These are phyloP conservation scores for Fragaria iinumae DNA, from an alignment of 306 rosid genomes.

Conservation along the genomic window DNA sequence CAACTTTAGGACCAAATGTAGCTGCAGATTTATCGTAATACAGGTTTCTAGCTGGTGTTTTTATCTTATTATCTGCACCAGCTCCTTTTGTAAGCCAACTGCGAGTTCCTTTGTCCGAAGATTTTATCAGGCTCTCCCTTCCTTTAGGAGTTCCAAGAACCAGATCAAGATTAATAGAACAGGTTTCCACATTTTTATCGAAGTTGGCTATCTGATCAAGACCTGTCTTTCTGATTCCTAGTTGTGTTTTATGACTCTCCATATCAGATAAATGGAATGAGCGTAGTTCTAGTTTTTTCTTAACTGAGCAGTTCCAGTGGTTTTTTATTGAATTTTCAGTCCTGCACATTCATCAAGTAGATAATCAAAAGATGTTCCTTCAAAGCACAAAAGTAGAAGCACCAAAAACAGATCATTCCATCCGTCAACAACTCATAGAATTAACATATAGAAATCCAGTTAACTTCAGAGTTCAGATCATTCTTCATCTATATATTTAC, in stretches of 20 bases:
- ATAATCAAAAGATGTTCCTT: neutral
- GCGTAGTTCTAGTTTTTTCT: constrained; percentile 24
- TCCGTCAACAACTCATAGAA: too few species aligned
- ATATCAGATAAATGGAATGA: neutral
- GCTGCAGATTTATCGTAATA: neutral
- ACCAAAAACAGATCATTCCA: too few species aligned
- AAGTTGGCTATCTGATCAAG: constrained; percentile 1
- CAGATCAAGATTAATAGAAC: constrained; percentile 24
- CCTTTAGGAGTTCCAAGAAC: constrained; percentile 1
- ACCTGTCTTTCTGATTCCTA: neutral
- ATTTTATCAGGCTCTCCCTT: constrained; percentile 1
- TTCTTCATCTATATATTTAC: neutral
- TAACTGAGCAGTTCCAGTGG: constrained; percentile 42
- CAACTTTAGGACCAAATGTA: neutral
- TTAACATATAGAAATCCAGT: too few species aligned
- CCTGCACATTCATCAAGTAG: constrained; percentile 24
- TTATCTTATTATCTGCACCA: neutral
- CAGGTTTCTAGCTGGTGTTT: neutral
- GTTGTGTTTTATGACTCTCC: neutral
- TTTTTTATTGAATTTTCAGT: constrained; percentile 48
- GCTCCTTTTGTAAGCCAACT: neutral
- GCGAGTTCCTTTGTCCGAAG: neutral
- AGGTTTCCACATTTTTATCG: neutral
- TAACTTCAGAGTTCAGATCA: neutral
- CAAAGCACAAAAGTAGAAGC: neutral